Conservation (phyloP, 352 stramenopile genomes). For the Thalassiosira allenii region DNA sequence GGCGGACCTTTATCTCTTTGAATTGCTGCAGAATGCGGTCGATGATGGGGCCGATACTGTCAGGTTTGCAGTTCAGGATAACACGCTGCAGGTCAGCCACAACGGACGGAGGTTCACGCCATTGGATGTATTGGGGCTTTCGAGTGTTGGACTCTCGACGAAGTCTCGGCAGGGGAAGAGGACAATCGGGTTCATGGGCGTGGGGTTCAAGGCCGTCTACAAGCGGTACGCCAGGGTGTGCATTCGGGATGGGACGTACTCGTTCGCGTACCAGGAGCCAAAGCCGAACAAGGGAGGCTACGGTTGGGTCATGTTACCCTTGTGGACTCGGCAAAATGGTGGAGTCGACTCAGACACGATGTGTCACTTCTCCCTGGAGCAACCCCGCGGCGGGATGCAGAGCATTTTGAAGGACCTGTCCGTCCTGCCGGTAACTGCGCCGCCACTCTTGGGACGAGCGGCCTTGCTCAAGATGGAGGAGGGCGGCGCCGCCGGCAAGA, state of each 20-base stretch:
- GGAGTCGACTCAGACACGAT: not conserved
- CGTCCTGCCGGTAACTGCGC: slow-evolving; percentile 22
- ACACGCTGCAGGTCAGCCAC: slow-evolving; percentile 7
- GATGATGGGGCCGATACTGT: slow-evolving; percentile 40
- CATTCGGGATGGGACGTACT: slow-evolving; percentile 38
- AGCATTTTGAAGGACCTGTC: slow-evolving; percentile 38
- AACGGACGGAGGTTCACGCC: slow-evolving; percentile 34
- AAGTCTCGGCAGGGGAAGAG: slow-evolving; percentile 37
- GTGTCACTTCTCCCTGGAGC: slow-evolving; percentile 40
- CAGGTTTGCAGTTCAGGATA: not conserved
- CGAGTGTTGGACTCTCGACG: slow-evolving; percentile 22
- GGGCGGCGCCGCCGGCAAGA: not conserved
- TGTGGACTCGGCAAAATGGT: not conserved
- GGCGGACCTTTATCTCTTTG: slow-evolving; percentile 41
- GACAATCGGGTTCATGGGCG: slow-evolving; percentile 54
- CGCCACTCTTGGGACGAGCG: slow-evolving; percentile 41
- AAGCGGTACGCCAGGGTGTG: slow-evolving; percentile 26
- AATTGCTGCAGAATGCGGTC: slow-evolving; percentile 50
- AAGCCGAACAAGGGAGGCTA: slow-evolving; percentile 17
- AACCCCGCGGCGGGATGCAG: slow-evolving; percentile 10
- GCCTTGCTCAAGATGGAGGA: slow-evolving; percentile 4
- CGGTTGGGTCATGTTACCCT: slow-evolving; percentile 46
- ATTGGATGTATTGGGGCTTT: slow-evolving; percentile 32
- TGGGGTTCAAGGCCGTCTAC: slow-evolving; percentile 50
- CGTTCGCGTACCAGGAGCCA: slow-evolving; percentile 41